phyloP scores from a whole-genome alignment of 768 basidiomycete species.

The Candolleomyces eurysporus region DNA sequence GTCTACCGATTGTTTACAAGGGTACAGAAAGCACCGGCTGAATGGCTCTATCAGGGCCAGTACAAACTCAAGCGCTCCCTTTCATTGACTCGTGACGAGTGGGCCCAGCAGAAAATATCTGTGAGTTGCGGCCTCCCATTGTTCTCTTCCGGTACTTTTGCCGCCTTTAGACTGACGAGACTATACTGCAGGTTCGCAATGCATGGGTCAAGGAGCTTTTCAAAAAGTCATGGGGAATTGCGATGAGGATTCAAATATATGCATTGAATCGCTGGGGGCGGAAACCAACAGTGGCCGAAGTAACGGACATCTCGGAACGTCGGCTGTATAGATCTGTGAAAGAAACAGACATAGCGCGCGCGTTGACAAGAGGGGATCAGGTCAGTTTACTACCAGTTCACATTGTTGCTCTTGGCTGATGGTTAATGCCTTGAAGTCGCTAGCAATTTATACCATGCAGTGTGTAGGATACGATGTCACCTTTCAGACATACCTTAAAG shows the following conservation, averaged over 20 bases:
- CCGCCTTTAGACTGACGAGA: not conserved
- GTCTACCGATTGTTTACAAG: not conserved
- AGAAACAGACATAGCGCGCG: constrained; percentile 14
- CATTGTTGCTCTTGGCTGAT: too few species aligned
- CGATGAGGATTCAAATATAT: not conserved
- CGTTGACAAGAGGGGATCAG: constrained; percentile 15
- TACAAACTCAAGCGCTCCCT: not conserved
- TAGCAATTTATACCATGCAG: constrained; percentile 17
- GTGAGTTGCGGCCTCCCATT: not conserved
- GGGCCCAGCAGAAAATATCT: not conserved
- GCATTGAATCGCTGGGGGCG: not conserved
- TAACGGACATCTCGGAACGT: not conserved
- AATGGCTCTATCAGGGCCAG: constrained; percentile 7
- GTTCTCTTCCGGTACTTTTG: not conserved
- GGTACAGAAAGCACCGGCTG: not conserved
- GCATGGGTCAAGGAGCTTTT: not conserved
- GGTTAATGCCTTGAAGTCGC: not conserved
- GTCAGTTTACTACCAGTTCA: constrained; percentile 2
- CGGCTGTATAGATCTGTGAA: constrained; percentile 4
- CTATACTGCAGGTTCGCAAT: not conserved
- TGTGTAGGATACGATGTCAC: constrained; percentile 19
- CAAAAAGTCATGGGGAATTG: not conserved
- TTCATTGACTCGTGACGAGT: constrained; percentile 1
- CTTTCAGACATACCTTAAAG: constrained; percentile 12
- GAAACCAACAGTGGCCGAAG: not conserved